Percentiles rank a stretch among this genome's conserved stretches.
These are phyloP conservation scores for Colletotrichum eremochloae DNA, from an alignment of 2,329 filamentous ascomycete species.

Conservation along the genomic window DNA sequence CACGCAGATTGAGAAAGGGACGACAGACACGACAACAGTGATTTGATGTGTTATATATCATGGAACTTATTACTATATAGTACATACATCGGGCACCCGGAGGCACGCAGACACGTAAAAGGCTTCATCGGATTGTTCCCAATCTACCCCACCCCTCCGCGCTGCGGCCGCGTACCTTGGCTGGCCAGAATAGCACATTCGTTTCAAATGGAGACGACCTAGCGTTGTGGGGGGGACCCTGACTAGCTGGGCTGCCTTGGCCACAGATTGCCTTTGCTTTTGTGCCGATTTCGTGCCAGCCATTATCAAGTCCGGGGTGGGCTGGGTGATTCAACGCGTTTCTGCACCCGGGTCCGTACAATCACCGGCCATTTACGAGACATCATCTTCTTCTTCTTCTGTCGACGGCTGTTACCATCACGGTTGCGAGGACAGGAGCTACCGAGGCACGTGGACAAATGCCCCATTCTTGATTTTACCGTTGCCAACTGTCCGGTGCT, in stretches of 20 bases:
- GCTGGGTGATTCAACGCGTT: not conserved
- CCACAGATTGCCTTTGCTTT: not conserved
- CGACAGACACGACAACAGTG: slow-evolving; percentile 1
- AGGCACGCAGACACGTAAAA: slow-evolving; percentile 13
- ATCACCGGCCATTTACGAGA: not conserved
- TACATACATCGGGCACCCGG: slow-evolving; percentile 17
- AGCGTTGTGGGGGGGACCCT: slow-evolving; percentile 10
- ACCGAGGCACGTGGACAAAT: not conserved
- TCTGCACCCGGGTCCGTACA: not conserved
- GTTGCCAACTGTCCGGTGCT: slow-evolving; percentile 7
- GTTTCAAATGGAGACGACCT: slow-evolving; percentile 34
- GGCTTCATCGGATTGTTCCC: slow-evolving; percentile 26
- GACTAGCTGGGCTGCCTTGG: slow-evolving; percentile 1
- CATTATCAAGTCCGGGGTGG: not conserved
- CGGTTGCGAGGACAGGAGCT: not conserved
- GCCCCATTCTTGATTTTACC: not conserved
- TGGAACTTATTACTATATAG: not conserved
- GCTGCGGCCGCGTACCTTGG: slow-evolving; percentile 23
- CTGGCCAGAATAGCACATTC: slow-evolving; percentile 36
- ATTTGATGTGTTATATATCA: not conserved
- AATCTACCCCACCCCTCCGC: slow-evolving; percentile 11
- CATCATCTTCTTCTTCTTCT: not conserved
- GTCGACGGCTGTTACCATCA: not conserved
- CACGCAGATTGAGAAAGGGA: slow-evolving; percentile 10
- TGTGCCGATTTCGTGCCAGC: not conserved